A percentile compares a stretch with the other conserved stretches of the same genome.
phyloP scores from a whole-genome alignment of 352 stramenopile species.

The Globisporangium paroecandrum region DNA sequence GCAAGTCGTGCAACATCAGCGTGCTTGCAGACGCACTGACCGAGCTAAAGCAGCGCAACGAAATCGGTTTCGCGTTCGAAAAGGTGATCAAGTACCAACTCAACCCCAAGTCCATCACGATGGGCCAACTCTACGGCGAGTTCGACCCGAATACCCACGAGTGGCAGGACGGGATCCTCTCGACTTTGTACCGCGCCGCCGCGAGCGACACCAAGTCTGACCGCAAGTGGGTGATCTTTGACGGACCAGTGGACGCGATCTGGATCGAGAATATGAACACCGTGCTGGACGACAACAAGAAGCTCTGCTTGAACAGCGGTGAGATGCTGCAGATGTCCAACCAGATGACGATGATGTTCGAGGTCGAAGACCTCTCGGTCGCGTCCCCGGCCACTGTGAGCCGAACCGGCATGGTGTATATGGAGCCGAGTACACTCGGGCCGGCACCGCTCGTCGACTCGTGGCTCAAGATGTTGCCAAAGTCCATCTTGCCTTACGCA shows the following conservation, averaged over 20 bases:
- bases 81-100: constrained; percentile 89
- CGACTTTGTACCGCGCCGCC: constrained; percentile 90
- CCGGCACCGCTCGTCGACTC: constrained; percentile 85
- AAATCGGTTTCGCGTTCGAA: constrained; percentile 87
- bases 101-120: constrained; percentile 95
- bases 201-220: constrained; percentile 87
- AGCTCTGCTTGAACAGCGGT: constrained; percentile 91
- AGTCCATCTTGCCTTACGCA: constrained; percentile 26
- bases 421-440: constrained; percentile 92
- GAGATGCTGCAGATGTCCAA: constrained; percentile 95
- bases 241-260: constrained; percentile 92
- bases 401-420: constrained; percentile 95
- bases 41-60: constrained; percentile 84
- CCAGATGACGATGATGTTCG: constrained; percentile 98
- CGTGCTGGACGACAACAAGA: constrained; percentile 95
- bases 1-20: constrained; percentile 87
- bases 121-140: constrained; percentile 94
- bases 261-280: constrained; percentile 98
- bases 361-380: constrained; percentile 93
- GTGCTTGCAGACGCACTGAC: constrained; percentile 87
- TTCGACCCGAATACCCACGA: constrained; percentile 95
- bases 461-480: constrained; percentile 82
- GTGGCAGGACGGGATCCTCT: constrained; percentile 95
- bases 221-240: constrained; percentile 94
- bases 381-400: constrained; percentile 93